Percentiles rank a stretch among this genome's conserved stretches.
phyloP scores from a whole-genome alignment of 2,329 filamentous ascomycete genomes.

The Diplodia scrobiculata region DNA sequence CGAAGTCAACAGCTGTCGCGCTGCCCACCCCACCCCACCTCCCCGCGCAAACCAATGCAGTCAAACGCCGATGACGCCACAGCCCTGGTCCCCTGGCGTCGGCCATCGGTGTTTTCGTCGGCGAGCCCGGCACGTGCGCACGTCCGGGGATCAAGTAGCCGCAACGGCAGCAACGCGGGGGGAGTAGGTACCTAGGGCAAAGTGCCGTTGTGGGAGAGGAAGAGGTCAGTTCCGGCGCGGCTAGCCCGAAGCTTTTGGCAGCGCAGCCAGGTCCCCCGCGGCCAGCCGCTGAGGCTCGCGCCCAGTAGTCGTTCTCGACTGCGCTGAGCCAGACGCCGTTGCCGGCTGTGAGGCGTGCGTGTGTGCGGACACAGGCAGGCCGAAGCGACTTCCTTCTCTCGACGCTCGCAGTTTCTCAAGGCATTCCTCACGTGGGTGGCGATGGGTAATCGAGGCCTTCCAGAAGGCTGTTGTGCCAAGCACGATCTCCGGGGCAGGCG shows the following conservation, averaged over 20 bases:
- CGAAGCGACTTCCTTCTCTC: constrained; percentile 19
- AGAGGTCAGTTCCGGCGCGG: constrained; percentile 9
- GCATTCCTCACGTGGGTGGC: background rate
- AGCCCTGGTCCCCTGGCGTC: background rate
- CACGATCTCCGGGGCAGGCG: constrained; percentile 5
- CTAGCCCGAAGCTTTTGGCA: background rate
- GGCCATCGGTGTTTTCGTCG: constrained; percentile 9
- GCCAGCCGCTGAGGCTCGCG: background rate
- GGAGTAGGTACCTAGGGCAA: background rate
- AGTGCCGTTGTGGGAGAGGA: background rate
- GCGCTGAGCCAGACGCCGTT: constrained; percentile 13
- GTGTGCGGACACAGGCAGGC: constrained; percentile 3
- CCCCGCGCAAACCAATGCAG: constrained; percentile 1
- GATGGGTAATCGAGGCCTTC: constrained; percentile 19
- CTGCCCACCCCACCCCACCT: constrained; percentile 11
- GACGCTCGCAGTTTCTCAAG: background rate
- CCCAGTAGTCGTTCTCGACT: background rate
- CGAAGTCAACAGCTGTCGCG: background rate
- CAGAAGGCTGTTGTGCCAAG: constrained; percentile 12
- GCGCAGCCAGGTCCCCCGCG: constrained; percentile 14
- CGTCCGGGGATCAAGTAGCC: background rate
- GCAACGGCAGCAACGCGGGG: constrained; percentile 1
- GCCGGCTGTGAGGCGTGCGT: background rate
- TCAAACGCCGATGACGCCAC: constrained; percentile 29
- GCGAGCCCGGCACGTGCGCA: constrained; percentile 6